Evolutionary conservation across 2,329 filamentous ascomycete species (phyloP), one percentile per base, ranked within the genome.

Genomic region (Lachnellula hyalina): DNA sequence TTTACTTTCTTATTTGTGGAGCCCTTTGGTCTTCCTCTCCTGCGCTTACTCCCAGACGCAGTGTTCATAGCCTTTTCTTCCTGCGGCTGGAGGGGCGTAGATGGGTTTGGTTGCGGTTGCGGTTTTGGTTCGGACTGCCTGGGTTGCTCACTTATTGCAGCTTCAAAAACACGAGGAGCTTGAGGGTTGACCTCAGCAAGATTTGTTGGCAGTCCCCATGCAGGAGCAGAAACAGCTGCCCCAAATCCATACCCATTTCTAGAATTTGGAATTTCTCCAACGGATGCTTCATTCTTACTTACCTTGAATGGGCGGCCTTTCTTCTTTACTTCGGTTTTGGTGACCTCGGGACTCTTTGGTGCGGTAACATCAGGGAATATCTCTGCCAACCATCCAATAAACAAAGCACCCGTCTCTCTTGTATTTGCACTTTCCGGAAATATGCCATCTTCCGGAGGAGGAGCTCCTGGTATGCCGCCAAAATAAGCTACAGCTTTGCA

Each of bases 401-500:
- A 81, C 11, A 82, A 70, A 19, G 76, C 75, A 1, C 83, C 83
- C 1, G 77, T 71, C 3, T 83, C 82, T 64, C 84, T 84, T 12
- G 74, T 74, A 47, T 76, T 73, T 9, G 74, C 76, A 60, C 83
- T 85, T 25, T 74, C 71, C 1, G 83, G 82, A 51, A 85, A 85
- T 2, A 68, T 70, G 15, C 72, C 75, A 59, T 78, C 73, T 28
- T 74, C 68, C 0, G 76, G 74, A n/a, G 78, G 75, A 7, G 78
- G 77, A 4, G 76, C 77, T 28, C 77, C 78, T 38, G 81, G 80
- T 46, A 81, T 75, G 25, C 82, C 81, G 7, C 83, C 83, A 67
- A 85, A 86, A 61, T 82, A 85, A n/a, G 79, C 76, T 52, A 86
- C 65, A 2, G 80, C 83, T 61, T 79, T 84, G 64, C 81, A 85